Base-by-base conservation (phyloP, 225 moss, liverwort and hornwort genomes). In the Bryum argenteum region DNA sequence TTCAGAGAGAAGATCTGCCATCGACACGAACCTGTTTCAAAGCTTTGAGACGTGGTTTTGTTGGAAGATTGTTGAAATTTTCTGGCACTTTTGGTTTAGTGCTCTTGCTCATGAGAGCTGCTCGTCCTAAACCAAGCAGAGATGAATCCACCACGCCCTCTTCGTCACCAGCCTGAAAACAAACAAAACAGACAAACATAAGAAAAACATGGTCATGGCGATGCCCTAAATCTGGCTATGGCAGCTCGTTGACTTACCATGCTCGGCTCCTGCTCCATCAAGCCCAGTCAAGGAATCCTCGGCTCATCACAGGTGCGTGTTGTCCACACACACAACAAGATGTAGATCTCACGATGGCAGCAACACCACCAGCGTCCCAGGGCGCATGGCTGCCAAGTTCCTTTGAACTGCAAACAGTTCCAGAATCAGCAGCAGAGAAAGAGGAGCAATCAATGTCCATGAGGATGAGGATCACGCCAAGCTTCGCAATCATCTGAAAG, bases 21-120 rank as follows among this genome's bases (percentile, higher is more conserved):
- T 0, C 0, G 0, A 23, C 4, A 20, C 53, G 18, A 9, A 95
- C 95, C 78, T 92, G 85, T 63, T 89, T 92, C 70, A 89, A 76
- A n/a, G 80, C 81, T 80, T 83, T 89, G 56, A 95, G 77, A n/a
- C 87, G 86, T 20, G 77, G 15, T 71, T 78, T 84, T 1, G 84
- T 75, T 56, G 75, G 75, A 21, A 95, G 70, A 15, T 83, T 78
- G 76, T 73, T 76, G 48, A 89, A 92, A 63, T 78, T 84, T 2
- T 84, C 65, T 22, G 75, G 87, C 57, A 95, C 54, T 66, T 68
- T 86, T 19, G 86, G 90, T 66, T 68, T 88, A 2, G 56, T 63
- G 61, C 42, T 50, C 63, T 66, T 80, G 28, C 54, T 76, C 65
- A 24, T n/a, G 0, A 58, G 63, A 40, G 48, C n/a, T 78, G 57